These are phyloP conservation scores for Glycyrrhiza uralensis DNA, from an alignment of 306 rosid species.

Conservation along the genomic window DNA sequence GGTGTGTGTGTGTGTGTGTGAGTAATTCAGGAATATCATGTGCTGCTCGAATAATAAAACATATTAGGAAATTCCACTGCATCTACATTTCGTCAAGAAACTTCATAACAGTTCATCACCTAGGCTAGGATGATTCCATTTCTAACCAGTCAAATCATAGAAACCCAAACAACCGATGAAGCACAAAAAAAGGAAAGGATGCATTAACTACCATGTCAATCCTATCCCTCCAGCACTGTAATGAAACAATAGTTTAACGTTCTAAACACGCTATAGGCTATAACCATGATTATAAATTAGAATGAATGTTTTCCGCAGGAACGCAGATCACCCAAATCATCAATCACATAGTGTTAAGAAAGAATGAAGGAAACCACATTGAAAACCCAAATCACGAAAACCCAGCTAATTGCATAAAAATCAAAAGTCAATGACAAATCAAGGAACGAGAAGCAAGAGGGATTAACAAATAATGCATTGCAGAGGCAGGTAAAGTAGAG, in stretches of 20 bases:
- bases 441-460: not conserved
- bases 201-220: not conserved
- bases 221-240: not conserved
- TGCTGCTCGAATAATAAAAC: not conserved
- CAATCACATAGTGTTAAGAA: not conserved
- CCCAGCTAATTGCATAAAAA: not conserved
- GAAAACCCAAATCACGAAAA: conserved; percentile 18
- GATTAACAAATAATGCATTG: too few species aligned
- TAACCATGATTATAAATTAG: too few species aligned
- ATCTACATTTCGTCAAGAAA: not conserved
- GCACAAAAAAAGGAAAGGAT: not conserved
- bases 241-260: not conserved
- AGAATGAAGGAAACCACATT: conserved; percentile 5
- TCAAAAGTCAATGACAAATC: not conserved
- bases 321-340: not conserved
- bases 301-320: not conserved
- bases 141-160: not conserved
- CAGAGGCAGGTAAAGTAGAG: not conserved
- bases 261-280: not conserved
- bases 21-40: not conserved
- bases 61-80: not conserved
- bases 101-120: conserved; percentile 5
- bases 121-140: conserved; percentile 1
- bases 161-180: conserved; percentile 7
- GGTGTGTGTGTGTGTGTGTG: not conserved